These are phyloP conservation scores for Dimargaris cristalligena DNA, from an alignment of 192 early-diverging fungal species.

Conservation along the genomic window DNA sequence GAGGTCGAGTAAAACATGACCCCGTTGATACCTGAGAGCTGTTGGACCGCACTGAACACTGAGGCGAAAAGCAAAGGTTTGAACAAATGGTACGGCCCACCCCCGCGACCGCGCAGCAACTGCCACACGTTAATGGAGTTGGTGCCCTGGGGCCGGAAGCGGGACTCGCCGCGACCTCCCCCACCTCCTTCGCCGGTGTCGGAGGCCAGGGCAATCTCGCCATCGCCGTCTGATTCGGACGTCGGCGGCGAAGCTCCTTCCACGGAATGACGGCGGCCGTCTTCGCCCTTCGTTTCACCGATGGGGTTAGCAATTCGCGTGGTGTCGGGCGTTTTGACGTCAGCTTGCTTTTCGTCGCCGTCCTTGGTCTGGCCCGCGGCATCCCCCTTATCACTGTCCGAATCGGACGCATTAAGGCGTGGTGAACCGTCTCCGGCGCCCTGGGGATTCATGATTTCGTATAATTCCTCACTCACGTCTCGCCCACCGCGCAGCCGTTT, in stretches of 20 bases:
- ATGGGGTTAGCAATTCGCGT: not conserved
- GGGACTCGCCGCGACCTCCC: constrained; percentile 12
- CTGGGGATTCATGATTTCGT: constrained; percentile 25
- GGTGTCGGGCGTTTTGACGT: not conserved
- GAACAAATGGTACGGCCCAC: constrained; percentile 21
- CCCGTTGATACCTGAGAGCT: constrained; percentile 51
- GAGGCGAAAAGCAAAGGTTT: constrained; percentile 29
- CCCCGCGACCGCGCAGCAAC: constrained; percentile 18
- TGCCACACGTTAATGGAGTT: constrained; percentile 14
- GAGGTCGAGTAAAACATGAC: constrained; percentile 47
- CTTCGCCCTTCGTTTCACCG: not conserved
- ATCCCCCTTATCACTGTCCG: not conserved
- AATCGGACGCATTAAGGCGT: constrained; percentile 11
- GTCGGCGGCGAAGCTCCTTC: constrained; percentile 7
- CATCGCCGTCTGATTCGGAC: not conserved
- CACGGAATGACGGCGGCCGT: not conserved
- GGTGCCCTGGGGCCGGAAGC: constrained; percentile 9
- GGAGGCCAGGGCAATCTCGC: constrained; percentile 1
- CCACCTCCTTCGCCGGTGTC: constrained; percentile 4
- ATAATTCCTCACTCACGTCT: constrained; percentile 40
- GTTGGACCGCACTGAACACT: constrained; percentile 44
- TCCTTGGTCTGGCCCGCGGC: not conserved
- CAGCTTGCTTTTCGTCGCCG: not conserved
- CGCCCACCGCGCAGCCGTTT: constrained; percentile 32
- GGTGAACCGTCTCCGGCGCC: constrained; percentile 12